phyloP scores from a whole-genome alignment of 2,329 filamentous ascomycete species.

The Laburnicola sp. region DNA sequence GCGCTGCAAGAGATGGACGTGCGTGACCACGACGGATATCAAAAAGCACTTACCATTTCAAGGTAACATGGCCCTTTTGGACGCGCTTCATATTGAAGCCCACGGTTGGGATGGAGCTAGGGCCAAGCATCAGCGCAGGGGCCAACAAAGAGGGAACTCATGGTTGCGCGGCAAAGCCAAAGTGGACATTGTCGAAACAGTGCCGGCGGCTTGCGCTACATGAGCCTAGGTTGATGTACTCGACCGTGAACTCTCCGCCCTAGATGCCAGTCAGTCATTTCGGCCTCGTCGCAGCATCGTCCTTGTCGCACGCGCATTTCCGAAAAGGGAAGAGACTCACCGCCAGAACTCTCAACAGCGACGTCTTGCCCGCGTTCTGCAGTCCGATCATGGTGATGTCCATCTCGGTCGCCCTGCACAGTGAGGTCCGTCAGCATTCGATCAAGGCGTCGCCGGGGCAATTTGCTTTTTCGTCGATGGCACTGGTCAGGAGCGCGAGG shows the following conservation, averaged over 20 bases:
- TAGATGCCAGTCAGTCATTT: constrained; percentile 51
- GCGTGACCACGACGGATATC: constrained; percentile 39
- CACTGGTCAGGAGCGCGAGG: constrained; percentile 15
- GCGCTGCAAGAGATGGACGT: constrained; percentile 42
- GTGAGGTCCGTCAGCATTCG: constrained; percentile 27
- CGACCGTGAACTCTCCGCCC: constrained; percentile 98
- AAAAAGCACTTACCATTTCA: constrained; percentile 73
- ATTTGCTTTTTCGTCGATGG: constrained; percentile 23
- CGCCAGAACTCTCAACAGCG: constrained; percentile 86
- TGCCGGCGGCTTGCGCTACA: constrained; percentile 31
- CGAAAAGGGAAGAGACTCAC: constrained; percentile 63
- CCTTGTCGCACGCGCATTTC: constrained; percentile 34
- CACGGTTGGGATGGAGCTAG: constrained; percentile 94
- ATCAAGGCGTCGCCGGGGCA: constrained; percentile 12
- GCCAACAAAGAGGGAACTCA: constrained; percentile 28
- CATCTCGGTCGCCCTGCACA: constrained; percentile 91
- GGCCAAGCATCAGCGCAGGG: constrained; percentile 46
- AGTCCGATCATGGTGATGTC: constrained; percentile 99
- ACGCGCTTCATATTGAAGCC: constrained; percentile 99
- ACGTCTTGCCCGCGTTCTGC: constrained; percentile 98
- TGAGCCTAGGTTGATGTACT: constrained; percentile 67
- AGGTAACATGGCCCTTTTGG: constrained; percentile 94
- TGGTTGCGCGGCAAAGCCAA: constrained; percentile 36
- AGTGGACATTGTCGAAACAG: constrained; percentile 31
- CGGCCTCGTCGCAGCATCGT: constrained; percentile 23